Evolutionary conservation across 2,329 filamentous ascomycete species (phyloP), one percentile per base, ranked within the genome.

Genomic region (Fusarium sp.): DNA sequence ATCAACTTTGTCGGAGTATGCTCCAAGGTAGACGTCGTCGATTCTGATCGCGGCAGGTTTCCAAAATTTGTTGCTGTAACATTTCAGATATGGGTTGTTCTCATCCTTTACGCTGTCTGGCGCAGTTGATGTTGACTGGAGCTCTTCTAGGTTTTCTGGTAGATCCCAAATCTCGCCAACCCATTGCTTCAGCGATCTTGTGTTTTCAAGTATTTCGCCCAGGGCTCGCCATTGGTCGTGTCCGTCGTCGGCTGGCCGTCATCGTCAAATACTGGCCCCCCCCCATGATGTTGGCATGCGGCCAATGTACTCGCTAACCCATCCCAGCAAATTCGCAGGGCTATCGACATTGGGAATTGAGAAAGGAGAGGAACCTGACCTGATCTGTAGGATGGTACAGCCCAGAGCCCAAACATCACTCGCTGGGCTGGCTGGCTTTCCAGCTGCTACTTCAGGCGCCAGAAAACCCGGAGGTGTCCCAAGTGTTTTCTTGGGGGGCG

Each of bases 351-450:
- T 45, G 25, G 55, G 33, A 7, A 33, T 53, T 7, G 47, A 45
- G 35, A 72, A 73, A 7, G 55, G 62, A 18, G 60, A 62, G 10
- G 6, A n/a, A 4, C 65, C 69, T 12, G 65, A 63, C 11, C 65
- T 62, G 22, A 60, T 31, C 4, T 60, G 54, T 8, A 70, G 55
- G 20, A 73, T 57, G 5, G 59, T n/a, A 25, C 58, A 62, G 14
- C 50, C 41, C 11, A 71, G 10, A 11, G 68, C 61, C 70, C 70
- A 73, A 17, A 71, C 50, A 35, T 73, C 70, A 38, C 68, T 69
- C 6, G 58, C 57, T 1, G 61, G 58, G 44, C 65, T 42, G 18
- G 55, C 41, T 1, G 41, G 41, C 17, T 42, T 65, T n/a, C 62
- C 62, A 36, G 47, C 35, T 4, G 56, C 62, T 1, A 65, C 35